Evolutionary conservation across 2,329 filamentous ascomycete genomes (phyloP).

Genomic region (Neonectria punicea): DNA sequence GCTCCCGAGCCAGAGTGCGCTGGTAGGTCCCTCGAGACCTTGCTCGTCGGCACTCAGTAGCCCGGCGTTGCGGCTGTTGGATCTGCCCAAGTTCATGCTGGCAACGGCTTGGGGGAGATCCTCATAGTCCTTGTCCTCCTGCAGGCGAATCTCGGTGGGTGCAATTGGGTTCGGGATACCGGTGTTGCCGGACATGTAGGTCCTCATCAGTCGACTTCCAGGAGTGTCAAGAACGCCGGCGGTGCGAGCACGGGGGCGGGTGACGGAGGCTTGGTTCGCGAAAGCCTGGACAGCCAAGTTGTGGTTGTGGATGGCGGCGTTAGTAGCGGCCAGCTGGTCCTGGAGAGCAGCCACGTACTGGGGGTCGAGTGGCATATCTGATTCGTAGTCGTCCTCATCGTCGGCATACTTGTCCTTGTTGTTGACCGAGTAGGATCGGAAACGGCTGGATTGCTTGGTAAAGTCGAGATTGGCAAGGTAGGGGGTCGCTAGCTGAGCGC

Average conservation of each 20-base stretch:
- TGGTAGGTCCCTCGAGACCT: conserved; percentile 87
- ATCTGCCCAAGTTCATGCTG: conserved; percentile 76
- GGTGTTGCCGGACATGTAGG: conserved; percentile 78
- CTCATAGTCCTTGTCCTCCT: conserved; percentile 82
- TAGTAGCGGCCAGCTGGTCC: conserved; percentile 71
- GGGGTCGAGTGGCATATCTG: conserved; percentile 61
- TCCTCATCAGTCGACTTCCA: conserved; percentile 71
- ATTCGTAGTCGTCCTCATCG: conserved; percentile 80
- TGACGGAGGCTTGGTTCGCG: conserved; percentile 83
- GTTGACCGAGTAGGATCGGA: conserved; percentile 98
- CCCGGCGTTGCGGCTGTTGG: conserved; percentile 73
- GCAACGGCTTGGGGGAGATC: conserved; percentile 85
- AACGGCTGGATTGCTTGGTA: conserved; percentile 83
- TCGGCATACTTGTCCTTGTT: conserved; percentile 97
- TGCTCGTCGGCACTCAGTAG: conserved; percentile 80
- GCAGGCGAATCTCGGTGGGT: conserved; percentile 77
- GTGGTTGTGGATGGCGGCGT: conserved; percentile 84
- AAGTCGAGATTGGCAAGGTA: conserved; percentile 81
- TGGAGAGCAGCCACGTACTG: conserved; percentile 71
- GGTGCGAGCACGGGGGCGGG: conserved; percentile 87
- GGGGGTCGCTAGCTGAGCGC: conserved; percentile 78
- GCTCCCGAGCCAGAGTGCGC: conserved; percentile 95
- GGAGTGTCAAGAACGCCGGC: conserved; percentile 90
- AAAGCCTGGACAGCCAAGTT: conserved; percentile 95
- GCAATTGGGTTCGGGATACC: conserved; percentile 79